These are phyloP conservation scores for Ceratocystis huliohia DNA, from an alignment of 2,329 filamentous ascomycete species.

Conservation along the genomic window DNA sequence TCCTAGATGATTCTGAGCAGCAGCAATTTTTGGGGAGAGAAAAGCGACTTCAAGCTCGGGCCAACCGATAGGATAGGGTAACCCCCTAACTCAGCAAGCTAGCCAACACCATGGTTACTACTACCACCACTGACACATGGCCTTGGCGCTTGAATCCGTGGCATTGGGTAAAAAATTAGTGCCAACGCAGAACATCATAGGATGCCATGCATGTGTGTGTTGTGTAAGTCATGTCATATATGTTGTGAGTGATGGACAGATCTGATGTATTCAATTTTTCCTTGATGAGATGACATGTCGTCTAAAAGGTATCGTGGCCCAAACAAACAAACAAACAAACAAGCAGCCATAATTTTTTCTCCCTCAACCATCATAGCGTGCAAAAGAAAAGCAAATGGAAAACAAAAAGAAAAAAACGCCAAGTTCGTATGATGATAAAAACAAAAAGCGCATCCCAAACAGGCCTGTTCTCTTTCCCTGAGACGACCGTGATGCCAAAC, in stretches of 20 bases:
- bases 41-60: not conserved
- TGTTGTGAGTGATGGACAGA: slow-evolving; percentile 4
- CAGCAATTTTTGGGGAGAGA: too few species aligned
- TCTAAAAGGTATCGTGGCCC: slow-evolving; percentile 19
- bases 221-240: not conserved
- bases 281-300: slow-evolving; percentile 1
- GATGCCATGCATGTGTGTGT: not conserved
- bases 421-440: not conserved
- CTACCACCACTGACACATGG: not conserved
- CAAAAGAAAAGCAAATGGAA: slow-evolving; percentile 12
- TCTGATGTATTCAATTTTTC: slow-evolving; percentile 13
- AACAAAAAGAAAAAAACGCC: slow-evolving; percentile 14
- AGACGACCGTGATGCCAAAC: slow-evolving; percentile 19
- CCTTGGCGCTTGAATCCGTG: not conserved
- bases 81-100: too few species aligned
- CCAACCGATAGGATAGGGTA: not conserved
- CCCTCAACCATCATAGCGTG: not conserved
- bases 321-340: slow-evolving; percentile 10
- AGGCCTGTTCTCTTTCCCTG: slow-evolving; percentile 14
- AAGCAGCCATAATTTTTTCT: not conserved
- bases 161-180: not conserved
- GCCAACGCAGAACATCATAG: not conserved
- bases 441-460: slow-evolving; percentile 2
- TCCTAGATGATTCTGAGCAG: not conserved
- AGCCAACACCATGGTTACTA: not conserved